Conservation (phyloP, 306 rosid species). For the Castanopsis chinensis region DNA sequence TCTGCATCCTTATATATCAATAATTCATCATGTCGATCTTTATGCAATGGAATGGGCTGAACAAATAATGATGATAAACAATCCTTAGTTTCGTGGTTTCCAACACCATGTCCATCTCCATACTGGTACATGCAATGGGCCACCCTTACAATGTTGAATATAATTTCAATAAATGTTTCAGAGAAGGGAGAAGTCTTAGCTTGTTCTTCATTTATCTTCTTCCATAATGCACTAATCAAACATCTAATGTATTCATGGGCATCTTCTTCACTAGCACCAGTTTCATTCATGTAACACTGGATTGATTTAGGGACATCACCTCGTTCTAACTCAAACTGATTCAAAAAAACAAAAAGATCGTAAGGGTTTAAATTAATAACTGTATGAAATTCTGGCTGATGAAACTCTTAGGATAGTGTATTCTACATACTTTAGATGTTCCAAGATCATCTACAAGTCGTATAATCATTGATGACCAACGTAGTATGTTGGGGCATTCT, state of each 20-base stretch:
- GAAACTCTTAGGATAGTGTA: too few relatives aligned
- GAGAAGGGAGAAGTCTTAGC: not conserved
- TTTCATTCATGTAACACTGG: too few relatives aligned
- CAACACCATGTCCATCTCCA: not conserved
- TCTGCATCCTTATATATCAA: too few relatives aligned
- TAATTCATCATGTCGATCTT: not conserved
- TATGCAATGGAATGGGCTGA: not conserved
- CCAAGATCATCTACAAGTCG: too few relatives aligned
- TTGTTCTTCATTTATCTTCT: constrained; percentile 12
- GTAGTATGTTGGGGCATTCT: too few relatives aligned
- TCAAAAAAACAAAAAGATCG: too few relatives aligned
- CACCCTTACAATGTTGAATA: constrained; percentile 1
- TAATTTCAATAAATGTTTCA: not conserved
- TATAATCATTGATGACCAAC: too few relatives aligned
- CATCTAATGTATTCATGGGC: not conserved
- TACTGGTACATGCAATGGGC: not conserved
- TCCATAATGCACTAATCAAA: constrained; percentile 18
- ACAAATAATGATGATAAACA: constrained; percentile 9
- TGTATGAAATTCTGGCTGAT: too few relatives aligned
- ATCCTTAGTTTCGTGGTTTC: not conserved
- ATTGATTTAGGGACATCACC: too few relatives aligned
- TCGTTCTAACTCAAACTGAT: too few relatives aligned
- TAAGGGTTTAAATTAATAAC: too few relatives aligned
- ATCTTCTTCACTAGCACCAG: not conserved
- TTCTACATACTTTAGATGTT: too few relatives aligned